phyloP scores from a whole-genome alignment of 78 protist species.

The Bigelowiella natans region DNA sequence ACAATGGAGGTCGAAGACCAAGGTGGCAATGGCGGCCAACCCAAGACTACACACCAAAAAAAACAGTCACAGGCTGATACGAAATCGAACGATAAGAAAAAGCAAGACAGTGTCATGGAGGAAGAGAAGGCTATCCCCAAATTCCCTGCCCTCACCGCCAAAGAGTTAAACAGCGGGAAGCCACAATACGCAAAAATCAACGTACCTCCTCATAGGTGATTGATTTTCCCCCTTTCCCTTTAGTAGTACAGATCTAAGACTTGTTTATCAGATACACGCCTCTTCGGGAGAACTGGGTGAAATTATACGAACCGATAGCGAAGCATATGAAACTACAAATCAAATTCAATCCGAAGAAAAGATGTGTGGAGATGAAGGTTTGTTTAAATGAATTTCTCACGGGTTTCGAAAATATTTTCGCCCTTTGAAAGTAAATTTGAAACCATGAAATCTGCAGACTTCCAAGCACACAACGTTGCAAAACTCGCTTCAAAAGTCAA shows the following conservation, averaged over 20 bases:
- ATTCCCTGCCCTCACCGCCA: background rate
- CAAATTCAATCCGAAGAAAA: background rate
- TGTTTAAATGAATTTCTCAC: background rate
- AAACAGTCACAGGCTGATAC: too few relatives aligned
- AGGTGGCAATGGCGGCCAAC: too few relatives aligned
- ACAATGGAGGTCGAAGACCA: too few relatives aligned
- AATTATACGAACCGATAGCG: background rate
- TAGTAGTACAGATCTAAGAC: background rate
- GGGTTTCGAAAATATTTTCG: too few relatives aligned
- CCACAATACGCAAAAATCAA: background rate
- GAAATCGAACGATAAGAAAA: too few relatives aligned
- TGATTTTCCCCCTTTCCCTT: background rate
- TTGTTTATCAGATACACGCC: background rate
- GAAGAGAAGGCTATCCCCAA: background rate
- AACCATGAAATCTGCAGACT: too few relatives aligned
- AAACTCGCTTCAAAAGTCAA: background rate
- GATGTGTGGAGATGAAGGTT: background rate
- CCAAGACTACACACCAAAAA: too few relatives aligned
- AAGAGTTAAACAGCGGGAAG: background rate
- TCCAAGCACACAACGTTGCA: background rate
- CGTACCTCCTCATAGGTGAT: background rate
- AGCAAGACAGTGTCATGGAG: too few relatives aligned
- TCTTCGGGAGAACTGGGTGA: background rate
- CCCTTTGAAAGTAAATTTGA: too few relatives aligned
- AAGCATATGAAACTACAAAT: slow-evolving; percentile 4